These are phyloP conservation scores for Arabidopsis arenosa DNA, from an alignment of 345 rosid genomes.

Conservation along the genomic window DNA sequence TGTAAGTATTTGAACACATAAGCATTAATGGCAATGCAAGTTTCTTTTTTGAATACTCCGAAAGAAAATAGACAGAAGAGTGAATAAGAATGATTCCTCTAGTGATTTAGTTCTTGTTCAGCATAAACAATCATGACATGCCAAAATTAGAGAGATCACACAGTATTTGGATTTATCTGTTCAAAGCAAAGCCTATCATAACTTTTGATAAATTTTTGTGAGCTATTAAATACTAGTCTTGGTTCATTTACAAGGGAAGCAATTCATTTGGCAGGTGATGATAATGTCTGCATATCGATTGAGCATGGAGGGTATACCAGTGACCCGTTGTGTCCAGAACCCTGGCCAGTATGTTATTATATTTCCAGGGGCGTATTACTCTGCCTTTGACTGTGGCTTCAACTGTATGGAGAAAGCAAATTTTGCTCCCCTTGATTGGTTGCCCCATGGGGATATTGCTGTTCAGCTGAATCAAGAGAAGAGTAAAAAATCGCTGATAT, in stretches of 20 bases:
- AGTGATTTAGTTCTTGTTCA: constrained; percentile 14
- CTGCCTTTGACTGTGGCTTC: constrained; percentile 73
- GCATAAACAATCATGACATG: constrained; percentile 13
- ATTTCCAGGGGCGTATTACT: constrained; percentile 67
- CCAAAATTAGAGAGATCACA: not conserved
- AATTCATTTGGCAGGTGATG: constrained; percentile 50
- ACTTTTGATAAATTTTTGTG: constrained; percentile 11
- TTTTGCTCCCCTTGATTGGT: constrained; percentile 79
- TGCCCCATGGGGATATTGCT: constrained; percentile 66
- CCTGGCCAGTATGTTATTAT: constrained; percentile 75
- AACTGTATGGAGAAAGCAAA: constrained; percentile 67
- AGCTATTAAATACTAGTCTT: constrained; percentile 19
- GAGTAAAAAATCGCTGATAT: constrained; percentile 55
- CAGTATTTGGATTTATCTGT: constrained; percentile 18
- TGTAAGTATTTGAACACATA: constrained; percentile 51
- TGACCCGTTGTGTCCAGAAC: constrained; percentile 63
- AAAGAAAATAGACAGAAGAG: constrained; percentile 7
- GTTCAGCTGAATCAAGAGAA: constrained; percentile 57
- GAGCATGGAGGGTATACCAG: constrained; percentile 66
- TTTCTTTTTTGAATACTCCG: constrained; percentile 13
- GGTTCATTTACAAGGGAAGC: constrained; percentile 8
- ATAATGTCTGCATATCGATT: constrained; percentile 50
- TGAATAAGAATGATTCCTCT: constrained; percentile 12
- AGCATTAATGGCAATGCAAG: constrained; percentile 1
- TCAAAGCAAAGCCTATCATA: constrained; percentile 13